These are phyloP conservation scores for Ambrosiella xylebori DNA, from an alignment of 2,329 filamentous ascomycete genomes.

Conservation along the genomic window DNA sequence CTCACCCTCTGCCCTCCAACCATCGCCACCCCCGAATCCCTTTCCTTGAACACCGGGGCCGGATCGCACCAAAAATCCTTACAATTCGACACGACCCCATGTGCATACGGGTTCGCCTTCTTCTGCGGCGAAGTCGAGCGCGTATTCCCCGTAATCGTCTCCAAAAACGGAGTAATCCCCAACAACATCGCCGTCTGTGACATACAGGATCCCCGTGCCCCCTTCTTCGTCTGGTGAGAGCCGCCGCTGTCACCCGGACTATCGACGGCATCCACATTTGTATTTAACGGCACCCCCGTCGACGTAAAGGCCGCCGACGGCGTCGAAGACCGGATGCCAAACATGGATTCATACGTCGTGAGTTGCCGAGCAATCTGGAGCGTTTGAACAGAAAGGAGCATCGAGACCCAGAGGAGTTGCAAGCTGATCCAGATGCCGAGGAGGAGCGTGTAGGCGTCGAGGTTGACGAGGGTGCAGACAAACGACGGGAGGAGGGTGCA, in stretches of 20 bases:
- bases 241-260: slow-evolving; percentile 28
- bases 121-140: slow-evolving; percentile 25
- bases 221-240: slow-evolving; percentile 25
- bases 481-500: slow-evolving; percentile 64
- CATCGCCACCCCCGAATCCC: slow-evolving; percentile 56
- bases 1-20: slow-evolving; percentile 67
- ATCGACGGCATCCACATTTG: slow-evolving; percentile 30
- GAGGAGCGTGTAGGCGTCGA: slow-evolving; percentile 70
- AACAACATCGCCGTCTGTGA: slow-evolving; percentile 70
- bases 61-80: slow-evolving; percentile 93
- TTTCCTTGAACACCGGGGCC: slow-evolving; percentile 58
- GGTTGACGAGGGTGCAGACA: slow-evolving; percentile 60
- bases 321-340: slow-evolving; percentile 48
- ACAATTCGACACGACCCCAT: slow-evolving; percentile 75
- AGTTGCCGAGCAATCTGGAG: slow-evolving; percentile 82
- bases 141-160: slow-evolving; percentile 67
- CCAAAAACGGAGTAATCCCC: slow-evolving; percentile 84
- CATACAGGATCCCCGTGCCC: slow-evolving; percentile 50
- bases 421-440: slow-evolving; percentile 63
- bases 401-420: slow-evolving; percentile 90
- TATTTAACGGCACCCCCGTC: slow-evolving; percentile 54
- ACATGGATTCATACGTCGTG: slow-evolving; percentile 96
- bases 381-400: slow-evolving; percentile 88
- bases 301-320: slow-evolving; percentile 63
- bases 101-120: slow-evolving; percentile 66